Conservation (phyloP, 1,139 yeast genomes). For the Candida pseudocylindracea region DNA sequence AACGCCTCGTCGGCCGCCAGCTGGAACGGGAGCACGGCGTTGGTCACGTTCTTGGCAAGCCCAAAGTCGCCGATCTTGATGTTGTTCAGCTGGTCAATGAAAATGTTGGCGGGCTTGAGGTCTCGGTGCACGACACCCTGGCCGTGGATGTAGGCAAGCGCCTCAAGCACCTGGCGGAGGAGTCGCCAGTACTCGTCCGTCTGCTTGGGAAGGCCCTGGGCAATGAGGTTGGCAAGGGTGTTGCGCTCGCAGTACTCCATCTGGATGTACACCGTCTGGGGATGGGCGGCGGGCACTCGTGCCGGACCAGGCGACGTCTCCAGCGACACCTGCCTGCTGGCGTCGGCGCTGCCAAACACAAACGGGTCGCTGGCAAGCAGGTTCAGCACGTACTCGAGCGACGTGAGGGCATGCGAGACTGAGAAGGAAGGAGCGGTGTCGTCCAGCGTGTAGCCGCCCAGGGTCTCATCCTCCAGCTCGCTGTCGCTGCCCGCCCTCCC, state of each 20-base stretch:
- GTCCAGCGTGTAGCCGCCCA: background rate
- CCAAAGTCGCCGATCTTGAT: constrained; percentile 96
- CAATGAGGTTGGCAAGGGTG: constrained; percentile 64
- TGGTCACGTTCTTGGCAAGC: constrained; percentile 50
- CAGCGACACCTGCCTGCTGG: constrained; percentile 1
- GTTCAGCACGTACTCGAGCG: constrained; percentile 21
- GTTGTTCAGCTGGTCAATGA: constrained; percentile 75
- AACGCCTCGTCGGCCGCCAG: constrained; percentile 43
- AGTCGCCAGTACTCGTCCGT: constrained; percentile 77
- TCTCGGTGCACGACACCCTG: constrained; percentile 94
- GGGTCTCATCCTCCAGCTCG: constrained; percentile 3
- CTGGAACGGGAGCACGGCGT: constrained; percentile 16
- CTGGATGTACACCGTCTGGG: constrained; percentile 36
- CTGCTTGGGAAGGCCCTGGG: constrained; percentile 52
- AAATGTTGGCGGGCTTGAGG: constrained; percentile 86
- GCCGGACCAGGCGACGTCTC: background rate
- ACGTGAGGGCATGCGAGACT: constrained; percentile 38
- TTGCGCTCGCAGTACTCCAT: constrained; percentile 98
- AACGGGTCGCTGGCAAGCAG: constrained; percentile 6
- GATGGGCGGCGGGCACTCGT: background rate
- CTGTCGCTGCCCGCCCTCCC: constrained; percentile 4
- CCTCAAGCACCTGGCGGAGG: constrained; percentile 75
- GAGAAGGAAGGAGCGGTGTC: constrained; percentile 11
- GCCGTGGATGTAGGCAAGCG: constrained; percentile 73
- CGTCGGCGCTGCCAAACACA: constrained; percentile 28